Evolutionary conservation across 2,329 filamentous ascomycete species (phyloP), one percentile per base, ranked within the genome.

Genomic region (Aspergillus pseudoterreus): DNA sequence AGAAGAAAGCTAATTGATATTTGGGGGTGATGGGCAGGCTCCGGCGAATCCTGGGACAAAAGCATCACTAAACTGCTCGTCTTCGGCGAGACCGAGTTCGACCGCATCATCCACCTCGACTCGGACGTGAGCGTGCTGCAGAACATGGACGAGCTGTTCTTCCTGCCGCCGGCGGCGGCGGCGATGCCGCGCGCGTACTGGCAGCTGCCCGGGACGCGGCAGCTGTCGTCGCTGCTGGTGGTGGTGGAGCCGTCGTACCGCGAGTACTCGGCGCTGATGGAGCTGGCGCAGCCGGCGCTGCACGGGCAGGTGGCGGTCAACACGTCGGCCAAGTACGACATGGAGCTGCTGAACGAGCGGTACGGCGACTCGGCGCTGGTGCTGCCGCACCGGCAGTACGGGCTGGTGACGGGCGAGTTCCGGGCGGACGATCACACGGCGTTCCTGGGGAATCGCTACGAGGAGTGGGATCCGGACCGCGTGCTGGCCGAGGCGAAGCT

Each of bases 111-210:
- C 32, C 74, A 78, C 46, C 69, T 84, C 43, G 82, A 89, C 64
- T 85, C 84, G 8, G 86, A 90, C 61, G 75, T 82, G 19, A 80
- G 80, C 1, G 70, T 90, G 3, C 75, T 87, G 4, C 75, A 84
- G 53, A 70, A 76, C 19, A 80, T 90, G 76, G 87, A 90, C 58
- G 85, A 89, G 49, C 76, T 90, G 0, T 90, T 90, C 69, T 78
- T 86, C 24, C 73, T 87, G 1, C 87, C 86, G 0, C 65, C 72
- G 1, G 77, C 79, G 1, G 73, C 79, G 1, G 78, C 86, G 4
- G 85, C 85, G 2, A 85, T 89, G 79, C 84, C 86, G 1, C 80
- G 83, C 30, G 87, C 86, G 8, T 89, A 90, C 66, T 90, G 86
- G 86, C 73, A 83, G 1, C 74, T 80, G 4, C 80, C 80, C 0